Base-by-base conservation (phyloP, 116 monocot species). In the Papilionanthe hybrid region DNA sequence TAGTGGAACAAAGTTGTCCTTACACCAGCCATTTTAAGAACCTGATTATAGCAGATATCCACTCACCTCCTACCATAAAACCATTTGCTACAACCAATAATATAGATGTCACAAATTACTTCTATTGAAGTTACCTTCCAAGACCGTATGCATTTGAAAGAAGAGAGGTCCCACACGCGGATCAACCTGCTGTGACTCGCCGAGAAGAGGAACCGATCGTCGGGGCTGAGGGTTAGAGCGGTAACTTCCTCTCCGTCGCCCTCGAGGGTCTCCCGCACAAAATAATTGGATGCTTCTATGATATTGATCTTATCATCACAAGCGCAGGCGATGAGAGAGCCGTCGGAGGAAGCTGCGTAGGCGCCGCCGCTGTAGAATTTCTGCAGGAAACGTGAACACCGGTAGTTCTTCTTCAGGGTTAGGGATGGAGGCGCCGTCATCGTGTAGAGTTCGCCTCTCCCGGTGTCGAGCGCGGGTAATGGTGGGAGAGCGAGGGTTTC, bases 291-390 rank as follows among this genome's bases (percentile, higher is more conserved):
- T 18, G 89, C 43, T 79, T 81, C 78, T 43, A 97, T 88, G 72
- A 97, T 22, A 77, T 91, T 92, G n/a, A 97, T 83, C 85, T 89
- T 82, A 66, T 92, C 97, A 78, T 86, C 86, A 86, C 92, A 97
- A 47, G 87, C 94, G 83, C 94, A 97, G 43, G 89, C 92, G 50
- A 97, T 82, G 83, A 91, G 91, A 50, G 85, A 57, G 65, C 87
- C 94, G 56, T 88, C 88, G 9, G 92, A 86, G 9, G 92, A 83
- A 50, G 89, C 85, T 55, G 90, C 88, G 65, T 85, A 86, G 23
- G 97, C 86, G 0, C 97, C 91, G 12, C 94, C 94, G 65, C 82
- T 87, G 82, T 92, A 97, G 83, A 97, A 94, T 86, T 89, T 92
- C 85, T 90, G 92, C 55, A 97, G 92, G 4, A 91, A 89, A 5